Conservation (phyloP, 352 stramenopile genomes). For the Phytophthora pisi region DNA sequence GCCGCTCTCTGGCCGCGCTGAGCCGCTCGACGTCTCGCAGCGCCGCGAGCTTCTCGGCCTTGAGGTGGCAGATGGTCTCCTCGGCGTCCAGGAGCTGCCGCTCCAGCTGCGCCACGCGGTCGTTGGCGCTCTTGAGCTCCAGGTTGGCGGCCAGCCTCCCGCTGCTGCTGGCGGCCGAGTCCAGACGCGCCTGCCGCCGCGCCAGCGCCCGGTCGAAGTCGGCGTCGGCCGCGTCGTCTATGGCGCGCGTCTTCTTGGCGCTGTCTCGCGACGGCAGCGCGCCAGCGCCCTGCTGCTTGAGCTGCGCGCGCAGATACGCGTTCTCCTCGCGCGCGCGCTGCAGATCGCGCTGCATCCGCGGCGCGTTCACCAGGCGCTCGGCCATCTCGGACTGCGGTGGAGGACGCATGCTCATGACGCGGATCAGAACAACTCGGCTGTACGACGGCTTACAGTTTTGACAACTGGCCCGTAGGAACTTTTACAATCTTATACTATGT, state of each 20-base stretch:
- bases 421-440: neutral
- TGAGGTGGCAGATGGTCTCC: constrained; percentile 77
- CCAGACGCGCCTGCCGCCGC: constrained; percentile 29
- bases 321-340: constrained; percentile 39
- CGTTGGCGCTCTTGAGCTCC: constrained; percentile 64
- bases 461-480: too few species aligned
- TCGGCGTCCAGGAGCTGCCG: constrained; percentile 66
- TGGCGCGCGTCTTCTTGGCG: neutral
- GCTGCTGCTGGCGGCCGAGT: neutral
- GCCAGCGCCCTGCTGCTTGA: constrained; percentile 27
- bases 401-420: constrained; percentile 21
- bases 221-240: constrained; percentile 11
- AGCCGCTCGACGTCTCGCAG: constrained; percentile 65
- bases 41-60: constrained; percentile 69
- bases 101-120: constrained; percentile 55
- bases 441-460: too few species aligned
- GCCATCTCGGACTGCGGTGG: constrained; percentile 16
- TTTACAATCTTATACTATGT: too few species aligned
- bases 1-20: constrained; percentile 8
- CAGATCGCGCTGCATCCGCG: constrained; percentile 38
- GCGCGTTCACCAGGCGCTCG: constrained; percentile 30
- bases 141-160: constrained; percentile 11
- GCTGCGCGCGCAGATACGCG: constrained; percentile 31
- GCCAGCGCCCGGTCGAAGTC: constrained; percentile 26
- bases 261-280: constrained; percentile 1